These are phyloP conservation scores for Juglanconis juglandina DNA, from an alignment of 2,329 filamentous ascomycete genomes.

Conservation along the genomic window DNA sequence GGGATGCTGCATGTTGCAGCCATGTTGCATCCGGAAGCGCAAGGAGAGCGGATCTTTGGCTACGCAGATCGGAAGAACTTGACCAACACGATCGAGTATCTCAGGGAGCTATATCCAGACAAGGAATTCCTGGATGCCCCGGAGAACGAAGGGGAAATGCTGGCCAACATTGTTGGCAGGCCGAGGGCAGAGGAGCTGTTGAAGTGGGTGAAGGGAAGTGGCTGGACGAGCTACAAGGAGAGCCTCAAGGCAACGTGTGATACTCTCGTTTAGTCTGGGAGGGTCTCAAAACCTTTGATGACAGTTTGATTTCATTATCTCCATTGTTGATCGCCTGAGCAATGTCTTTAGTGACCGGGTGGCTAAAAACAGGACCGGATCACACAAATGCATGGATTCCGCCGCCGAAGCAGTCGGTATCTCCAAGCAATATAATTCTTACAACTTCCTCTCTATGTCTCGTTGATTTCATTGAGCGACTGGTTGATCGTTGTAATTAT, in stretches of 20 bases:
- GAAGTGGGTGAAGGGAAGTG: background rate
- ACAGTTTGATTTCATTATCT: background rate
- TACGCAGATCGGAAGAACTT: slow-evolving; percentile 46
- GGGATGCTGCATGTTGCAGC: slow-evolving; percentile 52
- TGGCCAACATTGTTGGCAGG: slow-evolving; percentile 23
- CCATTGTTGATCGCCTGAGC: no score
- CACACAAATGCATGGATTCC: no score
- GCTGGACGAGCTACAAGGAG: slow-evolving; percentile 1
- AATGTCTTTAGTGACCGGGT: no score
- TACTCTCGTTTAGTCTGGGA: background rate
- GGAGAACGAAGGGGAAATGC: slow-evolving; percentile 12
- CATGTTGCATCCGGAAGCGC: slow-evolving; percentile 41
- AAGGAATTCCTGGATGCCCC: background rate
- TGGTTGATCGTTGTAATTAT: no score
- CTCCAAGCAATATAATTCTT: no score
- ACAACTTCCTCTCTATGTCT: no score
- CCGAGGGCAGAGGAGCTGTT: slow-evolving; percentile 22
- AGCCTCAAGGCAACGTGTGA: background rate
- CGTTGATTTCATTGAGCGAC: no score
- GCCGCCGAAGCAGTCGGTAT: no score
- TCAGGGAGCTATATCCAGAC: background rate
- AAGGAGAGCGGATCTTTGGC: slow-evolving; percentile 51
- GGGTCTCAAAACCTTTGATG: background rate
- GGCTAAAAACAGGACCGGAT: no score
- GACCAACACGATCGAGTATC: slow-evolving; percentile 33